Evolutionary conservation across 1,139 yeast genomes (phyloP).

Genomic region (Geotrichum macrosporum): DNA sequence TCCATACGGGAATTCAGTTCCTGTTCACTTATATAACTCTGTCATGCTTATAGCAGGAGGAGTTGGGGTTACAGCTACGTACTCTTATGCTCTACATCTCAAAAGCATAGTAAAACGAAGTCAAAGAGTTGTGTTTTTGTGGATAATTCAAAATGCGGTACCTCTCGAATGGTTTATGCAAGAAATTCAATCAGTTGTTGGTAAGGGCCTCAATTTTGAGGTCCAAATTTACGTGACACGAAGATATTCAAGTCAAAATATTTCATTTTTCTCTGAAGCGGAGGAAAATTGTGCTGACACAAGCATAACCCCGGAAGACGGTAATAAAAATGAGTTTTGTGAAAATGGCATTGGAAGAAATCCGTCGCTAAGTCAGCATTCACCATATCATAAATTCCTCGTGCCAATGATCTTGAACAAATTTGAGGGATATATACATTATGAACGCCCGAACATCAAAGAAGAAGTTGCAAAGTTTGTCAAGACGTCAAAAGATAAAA

Average conservation of each 20-base stretch:
- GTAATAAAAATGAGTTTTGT: too few relatives aligned
- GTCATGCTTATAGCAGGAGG: conserved; percentile 58
- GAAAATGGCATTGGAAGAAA: too few relatives aligned
- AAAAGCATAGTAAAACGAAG: conserved; percentile 22
- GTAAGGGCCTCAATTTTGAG: too few relatives aligned
- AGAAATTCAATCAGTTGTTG: conserved; percentile 23
- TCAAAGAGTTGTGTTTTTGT: conserved; percentile 43
- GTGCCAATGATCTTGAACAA: too few relatives aligned
- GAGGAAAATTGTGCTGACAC: too few relatives aligned
- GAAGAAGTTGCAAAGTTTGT: conserved; percentile 19
- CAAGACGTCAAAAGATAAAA: conserved; percentile 7
- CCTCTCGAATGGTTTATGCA: conserved; percentile 47
- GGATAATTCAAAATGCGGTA: conserved; percentile 49
- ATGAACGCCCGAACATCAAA: conserved; percentile 17
- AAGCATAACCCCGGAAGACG: too few relatives aligned
- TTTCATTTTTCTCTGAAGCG: too few relatives aligned
- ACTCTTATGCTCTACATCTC: conserved; percentile 29
- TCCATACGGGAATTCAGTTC: conserved; percentile 50
- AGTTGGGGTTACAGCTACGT: conserved; percentile 58
- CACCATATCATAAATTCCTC: too few relatives aligned
- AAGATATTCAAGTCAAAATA: conserved; percentile 22
- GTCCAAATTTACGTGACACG: too few relatives aligned
- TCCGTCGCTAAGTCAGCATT: too few relatives aligned
- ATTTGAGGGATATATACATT: too few relatives aligned
- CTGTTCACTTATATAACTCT: conserved; percentile 50